Percentiles rank a stretch among this genome's conserved stretches.
These are phyloP conservation scores for Silene noctiflora DNA, from an alignment of 179 eudicot genomes.

Conservation along the genomic window DNA sequence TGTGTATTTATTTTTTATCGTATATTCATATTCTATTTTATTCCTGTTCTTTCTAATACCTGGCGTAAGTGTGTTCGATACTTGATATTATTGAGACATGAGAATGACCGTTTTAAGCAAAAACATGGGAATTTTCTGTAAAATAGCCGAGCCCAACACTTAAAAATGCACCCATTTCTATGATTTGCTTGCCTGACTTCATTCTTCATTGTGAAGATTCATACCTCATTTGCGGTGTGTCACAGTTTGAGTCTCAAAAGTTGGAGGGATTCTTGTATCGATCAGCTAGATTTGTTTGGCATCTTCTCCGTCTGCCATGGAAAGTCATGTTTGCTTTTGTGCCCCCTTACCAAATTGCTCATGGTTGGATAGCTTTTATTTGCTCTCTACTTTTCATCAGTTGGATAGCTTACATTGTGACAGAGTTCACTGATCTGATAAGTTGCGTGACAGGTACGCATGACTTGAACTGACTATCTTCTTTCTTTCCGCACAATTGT, in stretches of 20 bases:
- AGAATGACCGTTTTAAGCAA: not conserved
- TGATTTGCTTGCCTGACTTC: slow-evolving; percentile 7
- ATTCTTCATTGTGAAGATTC: slow-evolving; percentile 11
- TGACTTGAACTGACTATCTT: slow-evolving; percentile 5
- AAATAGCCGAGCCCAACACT: not conserved
- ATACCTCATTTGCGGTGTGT: slow-evolving; percentile 18
- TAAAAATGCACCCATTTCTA: not conserved
- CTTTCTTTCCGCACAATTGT: not conserved
- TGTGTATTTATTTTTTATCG: not conserved
- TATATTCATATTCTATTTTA: not conserved
- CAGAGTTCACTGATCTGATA: slow-evolving; percentile 65
- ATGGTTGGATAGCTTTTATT: slow-evolving; percentile 93
- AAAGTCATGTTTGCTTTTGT: slow-evolving; percentile 69
- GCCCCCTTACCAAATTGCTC: slow-evolving; percentile 75
- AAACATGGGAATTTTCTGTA: not conserved
- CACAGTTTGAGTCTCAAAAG: slow-evolving; percentile 54
- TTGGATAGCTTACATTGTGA: slow-evolving; percentile 77
- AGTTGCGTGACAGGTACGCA: slow-evolving; percentile 83
- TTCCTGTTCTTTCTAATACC: not conserved
- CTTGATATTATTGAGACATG: not conserved
- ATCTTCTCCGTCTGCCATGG: slow-evolving; percentile 67
- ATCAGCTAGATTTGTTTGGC: slow-evolving; percentile 46
- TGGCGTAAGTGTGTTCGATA: not conserved
- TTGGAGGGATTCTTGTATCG: slow-evolving; percentile 28
- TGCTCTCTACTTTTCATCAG: slow-evolving; percentile 69